Percentiles rank a stretch among this genome's conserved stretches.
These are phyloP conservation scores for Claviceps quebecensis DNA, from an alignment of 2,329 filamentous ascomycete genomes.

Conservation along the genomic window DNA sequence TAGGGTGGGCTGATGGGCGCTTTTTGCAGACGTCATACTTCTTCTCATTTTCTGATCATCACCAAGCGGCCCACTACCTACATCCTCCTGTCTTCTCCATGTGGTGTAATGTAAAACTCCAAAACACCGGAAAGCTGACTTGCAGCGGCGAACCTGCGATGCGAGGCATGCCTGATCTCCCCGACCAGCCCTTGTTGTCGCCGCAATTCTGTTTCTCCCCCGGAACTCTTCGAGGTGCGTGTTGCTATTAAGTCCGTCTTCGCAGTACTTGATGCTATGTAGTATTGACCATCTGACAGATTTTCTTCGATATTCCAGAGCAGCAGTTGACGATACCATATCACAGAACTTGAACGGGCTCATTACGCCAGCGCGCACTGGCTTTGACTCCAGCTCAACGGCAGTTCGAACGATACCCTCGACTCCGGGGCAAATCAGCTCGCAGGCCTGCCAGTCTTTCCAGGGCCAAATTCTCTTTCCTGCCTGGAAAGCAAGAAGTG, in stretches of 20 bases:
- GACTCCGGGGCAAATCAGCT: conserved; percentile 39
- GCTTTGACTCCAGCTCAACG: conserved; percentile 72
- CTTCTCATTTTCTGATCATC: neutral
- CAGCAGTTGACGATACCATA: conserved; percentile 84
- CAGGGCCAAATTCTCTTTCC: conserved; percentile 71
- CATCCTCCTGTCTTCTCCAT: neutral
- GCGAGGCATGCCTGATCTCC: conserved; percentile 28
- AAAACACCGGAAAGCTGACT: neutral
- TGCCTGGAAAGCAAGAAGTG: conserved; percentile 70
- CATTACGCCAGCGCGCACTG: conserved; percentile 53
- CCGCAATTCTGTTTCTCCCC: conserved; percentile 70
- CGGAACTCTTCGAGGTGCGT: conserved; percentile 50
- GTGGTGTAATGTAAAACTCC: neutral
- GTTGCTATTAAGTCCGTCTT: neutral
- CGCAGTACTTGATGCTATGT: neutral
- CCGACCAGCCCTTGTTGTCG: conserved; percentile 40
- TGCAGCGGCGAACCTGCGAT: neutral
- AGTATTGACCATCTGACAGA: conserved; percentile 35
- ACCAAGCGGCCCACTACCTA: neutral
- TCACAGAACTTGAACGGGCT: conserved; percentile 85
- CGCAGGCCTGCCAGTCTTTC: conserved; percentile 53
- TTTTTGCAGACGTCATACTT: neutral
- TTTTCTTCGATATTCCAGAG: conserved; percentile 76
- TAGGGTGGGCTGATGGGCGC: no score
- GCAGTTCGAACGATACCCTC: conserved; percentile 43